Base-by-base conservation (phyloP, 1,284 basidiomycete species). In the Sporisorium scitamineum region DNA sequence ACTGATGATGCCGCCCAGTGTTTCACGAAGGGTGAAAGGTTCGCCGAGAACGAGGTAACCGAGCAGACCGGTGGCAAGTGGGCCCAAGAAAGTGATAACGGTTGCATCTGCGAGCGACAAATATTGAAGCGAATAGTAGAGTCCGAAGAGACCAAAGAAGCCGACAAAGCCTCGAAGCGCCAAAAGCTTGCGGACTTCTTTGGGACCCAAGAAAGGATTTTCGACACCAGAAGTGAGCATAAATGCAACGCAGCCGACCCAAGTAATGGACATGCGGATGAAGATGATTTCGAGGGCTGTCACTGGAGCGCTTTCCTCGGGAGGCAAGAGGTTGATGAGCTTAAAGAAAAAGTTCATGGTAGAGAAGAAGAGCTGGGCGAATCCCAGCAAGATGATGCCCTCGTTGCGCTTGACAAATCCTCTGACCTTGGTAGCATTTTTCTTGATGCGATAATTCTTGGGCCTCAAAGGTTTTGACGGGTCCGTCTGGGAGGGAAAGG, bases 61-160 rank as follows among this genome's bases (percentile, higher is more conserved):
- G 2, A 91, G 86, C n/a, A 93, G 82, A 0, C 90, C 90, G 0
- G 92, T 92, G 11, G 89, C 87, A 61, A 91, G 88, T 0, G 93
- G 93, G 0, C 89, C 85, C 10, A 95, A 87, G 86, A 94, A 94
- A 0, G 90, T 90, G 54, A 95, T 87, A 16, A 92, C 91, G 0
- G 90, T 91, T 0, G 91, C 90, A 81, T 94, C 93, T 13, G 91
- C 91, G 0, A 94, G 87, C 0, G 91, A 90, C 24, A 92, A 87
- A 71, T 89, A 91, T 65, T 90, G 88, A 13, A 93, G 86, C 1
- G 91, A 89, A 80, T 90, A 92, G 83, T 93, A 94, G 2, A 90
- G 86, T 88, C 90, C 70, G 89, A 90, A 72, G 9, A 70, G 59
- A 31, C 76, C 73, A 50, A 78, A 74, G 53, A 80, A 91, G 88